Base-by-base conservation (phyloP, 2,329 filamentous ascomycete genomes). In the Capronia epimyces region DNA sequence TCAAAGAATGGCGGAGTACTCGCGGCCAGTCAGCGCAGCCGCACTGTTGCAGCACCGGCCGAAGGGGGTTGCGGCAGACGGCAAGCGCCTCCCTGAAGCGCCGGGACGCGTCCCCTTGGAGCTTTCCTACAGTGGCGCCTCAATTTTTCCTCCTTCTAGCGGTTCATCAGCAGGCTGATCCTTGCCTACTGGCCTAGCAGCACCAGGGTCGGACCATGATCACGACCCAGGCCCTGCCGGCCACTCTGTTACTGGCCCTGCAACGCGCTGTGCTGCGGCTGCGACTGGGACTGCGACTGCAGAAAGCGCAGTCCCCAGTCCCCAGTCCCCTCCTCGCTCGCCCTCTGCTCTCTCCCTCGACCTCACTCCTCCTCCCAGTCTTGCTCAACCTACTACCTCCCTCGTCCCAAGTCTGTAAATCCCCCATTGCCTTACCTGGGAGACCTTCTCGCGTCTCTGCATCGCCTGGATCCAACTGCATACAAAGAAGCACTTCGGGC, bases 41-140 rank as follows among this genome's bases (percentile, higher is more conserved):
- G n/a, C n/a, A n/a, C n/a, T n/a, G n/a, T n/a, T n/a, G n/a, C n/a
- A n/a, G n/a, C n/a, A n/a, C n/a, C n/a, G 10, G 29, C 29, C n/a
- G n/a, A 32, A 12, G 12, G 29, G 29, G 3, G 29, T 3, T 32
- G 49, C 49, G 46, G 37, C 46, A 46, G 36, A 18, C 49, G 49
- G 49, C 49, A 52, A 52, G 49, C 39, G 44, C 44, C 49, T 47
- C 41, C 43, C 16, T 40, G 44, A 52, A 52, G 49, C 49, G 49
- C 49, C 49, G 22, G 22, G 37, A 25, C 41, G 39, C 24, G 25
- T n/a, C 13, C 44, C 21, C 18, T 10, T 13, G 29, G n/a, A 6
- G 29, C 12, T n/a, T n/a, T 32, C 13, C 3, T n/a, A 25, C 22
- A 25, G 37, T 42, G 15, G 36, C 36, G 24, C 20, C 4, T 27